A percentile compares a stretch with the other conserved stretches of the same genome.
Conservation (phyloP, 805 yeast species). For the Nematodospora valgi region DNA sequence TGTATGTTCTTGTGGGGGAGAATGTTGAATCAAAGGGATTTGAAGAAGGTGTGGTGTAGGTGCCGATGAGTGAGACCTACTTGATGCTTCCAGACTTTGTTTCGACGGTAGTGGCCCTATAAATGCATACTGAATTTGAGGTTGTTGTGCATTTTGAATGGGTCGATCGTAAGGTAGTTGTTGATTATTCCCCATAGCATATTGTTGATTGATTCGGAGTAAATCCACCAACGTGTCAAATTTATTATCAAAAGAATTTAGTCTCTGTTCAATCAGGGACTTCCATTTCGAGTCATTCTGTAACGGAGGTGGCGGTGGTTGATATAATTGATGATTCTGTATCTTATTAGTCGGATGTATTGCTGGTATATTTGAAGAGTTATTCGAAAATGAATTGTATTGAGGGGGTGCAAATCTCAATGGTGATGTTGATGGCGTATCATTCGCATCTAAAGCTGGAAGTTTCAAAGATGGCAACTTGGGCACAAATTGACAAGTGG, state of each 20-base stretch:
- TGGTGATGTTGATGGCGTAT: not conserved
- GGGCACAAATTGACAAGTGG: conserved; percentile 51
- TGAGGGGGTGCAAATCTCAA: too few relatives aligned
- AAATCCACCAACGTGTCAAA: conserved; percentile 35
- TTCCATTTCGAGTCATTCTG: conserved; percentile 27
- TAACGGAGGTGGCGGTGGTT: not conserved
- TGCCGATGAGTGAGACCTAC: too few relatives aligned
- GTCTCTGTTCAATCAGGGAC: conserved; percentile 29
- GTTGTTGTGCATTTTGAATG: conserved; percentile 1
- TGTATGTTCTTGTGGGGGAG: not conserved
- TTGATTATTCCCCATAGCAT: conserved; percentile 19
- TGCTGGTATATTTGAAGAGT: not conserved
- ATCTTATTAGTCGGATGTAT: not conserved
- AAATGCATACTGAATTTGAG: not conserved
- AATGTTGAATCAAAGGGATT: not conserved
- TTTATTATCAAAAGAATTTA: conserved; percentile 35
- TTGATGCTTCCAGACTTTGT: not conserved
- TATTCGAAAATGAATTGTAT: too few relatives aligned
- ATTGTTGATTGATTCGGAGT: conserved; percentile 29
- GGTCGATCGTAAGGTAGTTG: conserved; percentile 7
- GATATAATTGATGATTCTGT: not conserved
- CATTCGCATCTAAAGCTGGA: conserved; percentile 15
- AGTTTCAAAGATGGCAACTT: conserved; percentile 44
- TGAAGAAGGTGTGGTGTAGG: not conserved
- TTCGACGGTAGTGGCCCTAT: conserved; percentile 3